Evolutionary conservation across 768 basidiomycete genomes (phyloP), one percentile per base, ranked within the genome.

Genomic region (Lactarius evosmus): DNA sequence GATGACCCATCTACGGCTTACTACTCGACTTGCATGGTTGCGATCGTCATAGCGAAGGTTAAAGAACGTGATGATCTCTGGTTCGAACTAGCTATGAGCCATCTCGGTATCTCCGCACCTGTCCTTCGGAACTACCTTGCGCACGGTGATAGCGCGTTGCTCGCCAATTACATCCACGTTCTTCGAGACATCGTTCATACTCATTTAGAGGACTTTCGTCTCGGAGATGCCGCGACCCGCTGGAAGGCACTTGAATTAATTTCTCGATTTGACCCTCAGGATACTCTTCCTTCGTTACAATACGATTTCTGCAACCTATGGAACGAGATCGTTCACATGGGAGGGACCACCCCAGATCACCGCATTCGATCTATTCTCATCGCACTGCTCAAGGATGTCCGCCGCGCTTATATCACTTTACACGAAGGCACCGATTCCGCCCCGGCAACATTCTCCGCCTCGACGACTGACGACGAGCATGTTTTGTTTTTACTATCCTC

Each of bases 291-390:
- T 14, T 40, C 17, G 32, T 22, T 63, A 17, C 62, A 58, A 30
- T 56, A 58, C 22, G 56, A 52, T 3, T 63, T 63, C 11, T 63
- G 62, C n/a, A 3, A 9, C 4, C 7, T 58, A 5, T 63, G 62
- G 62, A 63, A 63, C 14, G 56, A 53, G 17, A n/a, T 58, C 4
- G 22, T 62, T n/a, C 34, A 1, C 2, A 12, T 30, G 16, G 29
- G 49, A 4, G 2, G 19, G 33, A n/a, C 7, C 1, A 22, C 2
- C 17, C 17, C 29, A 8, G 19, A 9, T 6, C 12, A 22, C 19
- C 41, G 25, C 17, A 1, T 33, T 4, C n/a, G 17, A 14, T 38
- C 34, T 0, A n/a, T 4, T 19, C 38, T 4, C 4, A 41, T 41
- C 8, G 19, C 7, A n/a, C 1, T n/a, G 2, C 61, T 58, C 17